Evolutionary conservation across 176 grass and related monocot species (phyloP), one percentile per base, ranked within the genome.

Genomic region (Dactylis glomerata): DNA sequence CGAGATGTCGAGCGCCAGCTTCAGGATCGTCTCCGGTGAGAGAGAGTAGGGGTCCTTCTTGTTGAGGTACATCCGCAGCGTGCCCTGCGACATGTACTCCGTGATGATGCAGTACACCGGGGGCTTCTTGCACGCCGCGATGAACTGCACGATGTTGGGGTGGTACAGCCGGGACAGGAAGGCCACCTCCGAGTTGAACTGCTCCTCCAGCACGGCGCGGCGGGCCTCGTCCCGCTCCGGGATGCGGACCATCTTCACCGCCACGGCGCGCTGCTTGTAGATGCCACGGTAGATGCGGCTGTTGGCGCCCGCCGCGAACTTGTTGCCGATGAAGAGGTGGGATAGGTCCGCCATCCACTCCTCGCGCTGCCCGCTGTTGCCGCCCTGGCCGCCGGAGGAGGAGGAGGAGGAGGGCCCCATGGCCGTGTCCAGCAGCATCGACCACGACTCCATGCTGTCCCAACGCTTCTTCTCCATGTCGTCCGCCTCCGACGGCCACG

Each of bases 41-140:
- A 99, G 92, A 65, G 97, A 99, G 76, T 94, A 96, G 0, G 97
- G 97, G 82, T 96, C 69, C 89, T 99, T 99, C 88, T 99, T 99
- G 91, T 99, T 92, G 17, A 96, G 93, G 83, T 99, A 99, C 97
- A 99, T 96, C 81, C 97, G 36, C 45, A 99, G 92, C 58, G 97
- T 99, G 30, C 97, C 97, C 89, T 99, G 97, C 26, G 97, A 99
- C 97, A 99, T 99, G 92, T 99, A 99, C 86, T 99, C 97, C 1
- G 93, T 99, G 67, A 99, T 99, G 77, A 99, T 96, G 83, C 91
- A 99, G 89, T 96, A 96, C 51, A 99, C 97, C 4, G 97, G 97
- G 16, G 97, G 97, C 79, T 96, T 96, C 91, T 92, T 96, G 93
- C 74, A 80, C 51, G 97, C 97, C 52, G 97, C 97, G 47, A 99